Base-by-base conservation (phyloP, 441 rosid genomes). In the Metrosideros polymorpha region DNA sequence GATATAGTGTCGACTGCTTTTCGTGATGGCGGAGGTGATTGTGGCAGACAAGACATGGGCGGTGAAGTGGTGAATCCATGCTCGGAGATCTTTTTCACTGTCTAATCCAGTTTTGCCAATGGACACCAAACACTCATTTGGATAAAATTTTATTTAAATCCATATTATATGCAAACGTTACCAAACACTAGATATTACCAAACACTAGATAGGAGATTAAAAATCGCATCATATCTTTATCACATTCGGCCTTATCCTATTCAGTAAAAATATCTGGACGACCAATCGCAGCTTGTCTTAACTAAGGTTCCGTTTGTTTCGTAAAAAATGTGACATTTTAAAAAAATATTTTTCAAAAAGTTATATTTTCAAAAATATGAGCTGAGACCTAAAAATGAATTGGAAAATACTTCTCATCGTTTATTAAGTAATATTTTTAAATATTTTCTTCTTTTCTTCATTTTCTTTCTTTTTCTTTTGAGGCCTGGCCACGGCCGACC, bases 1-100 rank as follows among this genome's bases (percentile, higher is more conserved):
- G 12, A 8, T 0, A 75, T 2, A 0, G 9, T 9, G 49, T n/a
- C n/a, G n/a, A n/a, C n/a, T 2, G 15, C 59, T 55, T 25, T 3
- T 55, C 14, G 82, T 7, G 27, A 22, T 12, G 14, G 6, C 24
- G 0, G 82, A 71, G 82, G 35, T 35, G 47, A 25, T 25, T 1
- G 25, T 27, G 61, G 14, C 7, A n/a, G n/a, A n/a, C n/a, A n/a
- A 30, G 17, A n/a, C 61, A 10, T 27, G 0, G 0, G 7, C 25
- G 10, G 10, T 32, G 42, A 75, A 32, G 45, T 35, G 15, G 2
- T 5, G 15, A 27, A 27, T 0, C 15, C 61, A 27, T 56, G 30
- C 30, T 56, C 7, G 0, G 6, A 25, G 61, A 9, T 55, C 61
- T 4, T 25, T 55, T 25, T 6, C 9, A 55, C 4, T 0, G 29